Percentiles rank a stretch among this genome's conserved stretches.
These are phyloP conservation scores for Tanozyma kutaoensis DNA, from an alignment of 805 yeast genomes.

Conservation along the genomic window DNA sequence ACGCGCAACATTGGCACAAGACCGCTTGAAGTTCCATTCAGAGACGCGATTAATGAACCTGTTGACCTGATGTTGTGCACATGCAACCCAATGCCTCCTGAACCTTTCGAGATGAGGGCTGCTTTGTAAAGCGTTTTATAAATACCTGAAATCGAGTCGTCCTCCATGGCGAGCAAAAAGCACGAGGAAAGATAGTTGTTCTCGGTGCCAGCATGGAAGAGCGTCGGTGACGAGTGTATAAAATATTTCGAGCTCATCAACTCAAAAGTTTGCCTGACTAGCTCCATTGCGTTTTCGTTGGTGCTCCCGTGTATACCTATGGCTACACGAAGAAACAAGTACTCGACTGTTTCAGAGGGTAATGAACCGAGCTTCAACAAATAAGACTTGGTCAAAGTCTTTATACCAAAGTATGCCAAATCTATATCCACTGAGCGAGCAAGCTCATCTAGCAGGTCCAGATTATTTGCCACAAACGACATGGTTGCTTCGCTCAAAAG, in stretches of 20 bases:
- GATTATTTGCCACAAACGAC: slow-evolving; percentile 48
- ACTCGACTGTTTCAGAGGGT: slow-evolving; percentile 89
- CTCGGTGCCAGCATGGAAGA: slow-evolving; percentile 88
- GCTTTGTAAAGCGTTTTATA: slow-evolving; percentile 79
- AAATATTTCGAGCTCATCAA: slow-evolving; percentile 79
- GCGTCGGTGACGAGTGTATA: slow-evolving; percentile 91
- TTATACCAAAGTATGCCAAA: slow-evolving; percentile 79
- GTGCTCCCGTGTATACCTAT: slow-evolving; percentile 75
- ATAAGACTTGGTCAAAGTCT: slow-evolving; percentile 84
- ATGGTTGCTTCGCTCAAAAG: slow-evolving; percentile 59
- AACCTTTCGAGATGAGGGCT: slow-evolving; percentile 84
- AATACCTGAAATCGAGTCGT: slow-evolving; percentile 92
- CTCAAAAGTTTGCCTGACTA: slow-evolving; percentile 69
- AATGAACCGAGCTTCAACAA: slow-evolving; percentile 36
- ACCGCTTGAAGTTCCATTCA: slow-evolving; percentile 89
- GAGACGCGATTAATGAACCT: slow-evolving; percentile 82
- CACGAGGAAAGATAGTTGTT: slow-evolving; percentile 82
- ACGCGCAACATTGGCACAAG: slow-evolving; percentile 94
- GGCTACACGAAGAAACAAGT: slow-evolving; percentile 79
- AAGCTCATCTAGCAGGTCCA: slow-evolving; percentile 57
- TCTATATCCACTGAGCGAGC: slow-evolving; percentile 65
- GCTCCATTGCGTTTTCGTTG: slow-evolving; percentile 13
- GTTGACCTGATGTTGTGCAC: slow-evolving; percentile 76
- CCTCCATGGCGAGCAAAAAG: slow-evolving; percentile 81
- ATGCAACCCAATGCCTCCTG: slow-evolving; percentile 93